Conservation (phyloP, 139 green algal genomes). For the Nannochloris sp. region DNA sequence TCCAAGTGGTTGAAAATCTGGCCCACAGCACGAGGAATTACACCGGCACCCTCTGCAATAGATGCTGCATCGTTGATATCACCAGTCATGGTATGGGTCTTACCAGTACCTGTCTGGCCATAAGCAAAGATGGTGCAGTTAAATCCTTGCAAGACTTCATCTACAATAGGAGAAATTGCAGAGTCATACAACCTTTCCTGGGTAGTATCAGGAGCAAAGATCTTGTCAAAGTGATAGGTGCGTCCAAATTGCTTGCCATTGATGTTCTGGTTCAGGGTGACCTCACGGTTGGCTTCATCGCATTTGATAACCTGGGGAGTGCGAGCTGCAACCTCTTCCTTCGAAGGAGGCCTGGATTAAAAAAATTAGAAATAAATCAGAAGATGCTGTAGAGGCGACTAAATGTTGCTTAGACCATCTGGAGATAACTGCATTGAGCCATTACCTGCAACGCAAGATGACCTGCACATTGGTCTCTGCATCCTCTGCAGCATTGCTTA, state of each 20-base stretch:
- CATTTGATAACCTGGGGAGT: conserved; percentile 72
- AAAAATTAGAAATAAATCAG: neutral
- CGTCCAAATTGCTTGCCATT: conserved; percentile 66
- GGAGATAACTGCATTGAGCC: neutral
- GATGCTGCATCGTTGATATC: conserved; percentile 46
- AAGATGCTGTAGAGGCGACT: neutral
- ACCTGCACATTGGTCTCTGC: conserved; percentile 91
- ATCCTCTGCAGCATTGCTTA: neutral
- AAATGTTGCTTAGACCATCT: neutral
- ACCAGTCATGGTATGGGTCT: conserved; percentile 97
- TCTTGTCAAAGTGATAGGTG: conserved; percentile 93
- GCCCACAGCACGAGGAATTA: conserved; percentile 92
- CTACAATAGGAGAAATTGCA: conserved; percentile 83
- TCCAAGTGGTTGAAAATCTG: conserved; percentile 92
- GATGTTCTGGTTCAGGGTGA: conserved; percentile 69
- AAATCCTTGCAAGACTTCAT: conserved; percentile 90
- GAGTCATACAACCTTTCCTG: conserved; percentile 84
- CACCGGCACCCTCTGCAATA: conserved; percentile 62
- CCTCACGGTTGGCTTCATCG: conserved; percentile 69
- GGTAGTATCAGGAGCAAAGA: conserved; percentile 73
- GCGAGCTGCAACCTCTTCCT: conserved; percentile 58
- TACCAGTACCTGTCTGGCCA: conserved; percentile 93
- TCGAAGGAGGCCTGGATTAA: conserved; percentile 56
- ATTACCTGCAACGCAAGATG: conserved; percentile 89
- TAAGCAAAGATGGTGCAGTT: conserved; percentile 92